A percentile compares a stretch with the other conserved stretches of the same genome.
phyloP scores from a whole-genome alignment of 2,329 filamentous ascomycete genomes.

The Aspergillus jensenii region DNA sequence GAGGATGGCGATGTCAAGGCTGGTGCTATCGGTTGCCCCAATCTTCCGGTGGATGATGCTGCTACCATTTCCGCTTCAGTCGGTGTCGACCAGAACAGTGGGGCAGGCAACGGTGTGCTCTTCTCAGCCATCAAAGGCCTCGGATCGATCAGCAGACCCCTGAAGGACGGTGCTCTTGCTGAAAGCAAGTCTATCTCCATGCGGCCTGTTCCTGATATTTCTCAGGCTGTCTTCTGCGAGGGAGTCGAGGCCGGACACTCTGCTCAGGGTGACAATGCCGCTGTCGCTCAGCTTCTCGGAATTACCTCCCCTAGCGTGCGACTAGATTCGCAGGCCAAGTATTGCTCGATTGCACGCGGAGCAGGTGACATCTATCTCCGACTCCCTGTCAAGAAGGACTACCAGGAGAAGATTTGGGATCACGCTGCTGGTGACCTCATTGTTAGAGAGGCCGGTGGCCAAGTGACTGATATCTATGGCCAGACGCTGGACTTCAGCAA shows the following conservation, averaged over 20 bases:
- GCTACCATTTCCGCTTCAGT: slow-evolving; percentile 69
- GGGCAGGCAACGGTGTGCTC: slow-evolving; percentile 76
- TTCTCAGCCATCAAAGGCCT: slow-evolving; percentile 79
- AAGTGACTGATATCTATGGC: slow-evolving; percentile 86
- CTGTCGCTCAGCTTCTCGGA: slow-evolving; percentile 79
- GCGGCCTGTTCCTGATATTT: slow-evolving; percentile 71
- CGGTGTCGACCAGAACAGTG: slow-evolving; percentile 71
- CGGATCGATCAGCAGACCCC: slow-evolving; percentile 76
- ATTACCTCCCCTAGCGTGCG: slow-evolving; percentile 88
- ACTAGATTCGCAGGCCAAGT: slow-evolving; percentile 98
- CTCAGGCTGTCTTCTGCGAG: slow-evolving; percentile 90
- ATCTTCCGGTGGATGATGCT: slow-evolving; percentile 83
- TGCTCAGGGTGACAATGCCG: slow-evolving; percentile 80
- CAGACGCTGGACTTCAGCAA: slow-evolving; percentile 81
- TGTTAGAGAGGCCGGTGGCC: slow-evolving; percentile 87
- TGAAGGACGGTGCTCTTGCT: slow-evolving; percentile 53
- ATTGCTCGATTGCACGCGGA: slow-evolving; percentile 89
- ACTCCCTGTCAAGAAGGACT: slow-evolving; percentile 78
- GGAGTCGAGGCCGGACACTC: slow-evolving; percentile 93
- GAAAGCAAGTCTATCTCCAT: slow-evolving; percentile 70
- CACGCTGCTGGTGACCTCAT: slow-evolving; percentile 94
- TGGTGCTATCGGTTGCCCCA: slow-evolving; percentile 92
- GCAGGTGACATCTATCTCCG: slow-evolving; percentile 94
- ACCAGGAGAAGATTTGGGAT: slow-evolving; percentile 99
- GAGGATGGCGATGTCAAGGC: slow-evolving; percentile 92